A percentile compares a stretch with the other conserved stretches of the same genome.
Evolutionary conservation across 2,329 filamentous ascomycete species (phyloP).

Genomic region (Pseudonectria buxi): DNA sequence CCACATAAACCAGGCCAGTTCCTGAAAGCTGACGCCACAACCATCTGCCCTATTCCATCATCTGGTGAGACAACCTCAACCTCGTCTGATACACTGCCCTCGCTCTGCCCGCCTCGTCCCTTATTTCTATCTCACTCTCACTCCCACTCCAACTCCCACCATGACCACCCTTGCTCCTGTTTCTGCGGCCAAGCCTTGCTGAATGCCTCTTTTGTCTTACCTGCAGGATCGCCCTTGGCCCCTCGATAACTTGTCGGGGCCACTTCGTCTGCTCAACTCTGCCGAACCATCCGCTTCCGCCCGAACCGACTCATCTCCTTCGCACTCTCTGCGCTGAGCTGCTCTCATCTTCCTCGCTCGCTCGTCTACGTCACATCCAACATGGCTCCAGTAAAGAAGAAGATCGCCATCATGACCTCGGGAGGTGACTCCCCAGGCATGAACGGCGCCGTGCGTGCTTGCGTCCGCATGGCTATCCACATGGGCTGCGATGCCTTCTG

Average conservation of each 20-base stretch:
- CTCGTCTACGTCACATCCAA: constrained; percentile 18
- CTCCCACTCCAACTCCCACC: no score
- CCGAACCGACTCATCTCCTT: constrained; percentile 7
- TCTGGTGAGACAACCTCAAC: constrained; percentile 17
- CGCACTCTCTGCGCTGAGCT: no score
- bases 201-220: constrained; percentile 20
- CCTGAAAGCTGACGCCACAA: constrained; percentile 22
- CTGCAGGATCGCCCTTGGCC: constrained; percentile 24
- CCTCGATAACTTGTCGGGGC: constrained; percentile 22
- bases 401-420: constrained; percentile 88
- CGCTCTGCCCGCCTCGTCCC: constrained; percentile 7
- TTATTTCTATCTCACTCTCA: constrained; percentile 3
- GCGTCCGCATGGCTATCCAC: constrained; percentile 86
- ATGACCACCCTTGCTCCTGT: constrained; percentile 2
- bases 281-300: constrained; percentile 15
- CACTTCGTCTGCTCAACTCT: constrained; percentile 24
- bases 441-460: constrained; percentile 84
- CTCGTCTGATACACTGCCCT: constrained; percentile 7
- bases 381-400: constrained; percentile 47
- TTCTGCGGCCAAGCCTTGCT: constrained; percentile 9
- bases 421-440: constrained; percentile 93
- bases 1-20: constrained; percentile 15
- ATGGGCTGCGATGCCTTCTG: constrained; percentile 73
- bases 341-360: no score
- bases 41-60: constrained; percentile 18